Base-by-base conservation (phyloP, 2,329 filamentous ascomycete genomes). In the Verticillium longisporum region DNA sequence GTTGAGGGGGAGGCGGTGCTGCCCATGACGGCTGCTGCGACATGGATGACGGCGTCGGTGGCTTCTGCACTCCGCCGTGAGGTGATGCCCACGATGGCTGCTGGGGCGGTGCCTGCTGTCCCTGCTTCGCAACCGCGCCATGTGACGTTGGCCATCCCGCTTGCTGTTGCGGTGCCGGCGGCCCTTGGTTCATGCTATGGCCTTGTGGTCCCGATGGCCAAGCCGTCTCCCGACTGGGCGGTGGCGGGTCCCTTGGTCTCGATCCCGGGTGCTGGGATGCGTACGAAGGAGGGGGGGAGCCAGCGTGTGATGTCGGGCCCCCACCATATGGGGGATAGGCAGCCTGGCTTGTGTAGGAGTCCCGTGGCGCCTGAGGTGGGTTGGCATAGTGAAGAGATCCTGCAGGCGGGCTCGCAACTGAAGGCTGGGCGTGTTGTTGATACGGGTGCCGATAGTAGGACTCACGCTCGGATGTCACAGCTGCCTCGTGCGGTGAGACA, bases 221-320 rank as follows among this genome's bases (percentile, higher is more conserved):
- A 57, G 71, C 72, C 5, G 68, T 62, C 45, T 79, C 77, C 31
- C 78, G 71, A 32, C 67, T 67, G 1, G 71, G 66, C 9, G 71
- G 69, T 10, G 68, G 73, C 0, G 77, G 67, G 55, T 84, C 81
- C 21, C 80, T 77, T 11, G 75, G 71, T 33, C 78, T 75, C 13
- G 78, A 68, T 14, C 74, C 69, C 26, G 77, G 67, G n/a, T 75
- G 74, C 67, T 85, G 82, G 10, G 75, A 70, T 0, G 77, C 74
- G 61, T 86, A 86, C 65, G 85, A 83, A 21, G 80, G 77, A n/a
- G 80, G 77, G n/a, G 83, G 79, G 6, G 82, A 81, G n/a, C 77
- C 76, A 26, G 75, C 74, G 14, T 75, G 72, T 70, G 68, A 65
- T 78, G 78, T 3, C 6, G 69, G 65, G 53, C 67, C 65, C 10